These are phyloP conservation scores for Eimeria mitis DNA, from an alignment of 169 alveolate species.

Conservation along the genomic window DNA sequence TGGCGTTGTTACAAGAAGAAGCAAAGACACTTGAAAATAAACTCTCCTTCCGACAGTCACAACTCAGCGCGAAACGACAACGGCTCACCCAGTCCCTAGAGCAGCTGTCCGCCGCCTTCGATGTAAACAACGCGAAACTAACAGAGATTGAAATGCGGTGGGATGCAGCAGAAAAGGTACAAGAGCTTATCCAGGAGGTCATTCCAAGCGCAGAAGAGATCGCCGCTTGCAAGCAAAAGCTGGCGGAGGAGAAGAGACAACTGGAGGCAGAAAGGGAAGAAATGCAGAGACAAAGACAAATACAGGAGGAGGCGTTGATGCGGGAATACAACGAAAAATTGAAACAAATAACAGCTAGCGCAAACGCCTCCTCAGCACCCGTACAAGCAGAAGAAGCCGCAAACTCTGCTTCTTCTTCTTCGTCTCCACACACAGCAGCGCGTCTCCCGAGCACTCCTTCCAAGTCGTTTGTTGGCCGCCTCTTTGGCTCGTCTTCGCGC, in stretches of 20 bases:
- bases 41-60: slow-evolving; percentile 44
- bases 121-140: slow-evolving; percentile 18
- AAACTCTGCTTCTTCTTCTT: not conserved
- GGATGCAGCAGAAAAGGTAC: slow-evolving; percentile 44
- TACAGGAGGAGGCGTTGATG: not conserved
- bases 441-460: not conserved
- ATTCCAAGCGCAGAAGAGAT: slow-evolving; percentile 22
- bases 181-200: not conserved
- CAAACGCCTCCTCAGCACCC: not conserved
- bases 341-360: not conserved
- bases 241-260: not conserved
- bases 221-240: not conserved
- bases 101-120: slow-evolving; percentile 13
- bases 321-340: not conserved
- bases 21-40: slow-evolving; percentile 29
- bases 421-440: not conserved
- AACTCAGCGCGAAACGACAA: slow-evolving; percentile 30
- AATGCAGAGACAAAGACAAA: not conserved
- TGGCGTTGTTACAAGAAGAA: slow-evolving; percentile 68
- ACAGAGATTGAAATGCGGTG: slow-evolving; percentile 28
- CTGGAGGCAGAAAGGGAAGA: slow-evolving; percentile 10
- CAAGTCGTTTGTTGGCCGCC: slow-evolving; percentile 36
- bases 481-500: slow-evolving; percentile 25
- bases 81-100: slow-evolving; percentile 6
- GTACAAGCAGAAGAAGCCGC: not conserved